phyloP scores from a whole-genome alignment of 2,329 filamentous ascomycete species.

The Neopestalotiopsis sp. region DNA sequence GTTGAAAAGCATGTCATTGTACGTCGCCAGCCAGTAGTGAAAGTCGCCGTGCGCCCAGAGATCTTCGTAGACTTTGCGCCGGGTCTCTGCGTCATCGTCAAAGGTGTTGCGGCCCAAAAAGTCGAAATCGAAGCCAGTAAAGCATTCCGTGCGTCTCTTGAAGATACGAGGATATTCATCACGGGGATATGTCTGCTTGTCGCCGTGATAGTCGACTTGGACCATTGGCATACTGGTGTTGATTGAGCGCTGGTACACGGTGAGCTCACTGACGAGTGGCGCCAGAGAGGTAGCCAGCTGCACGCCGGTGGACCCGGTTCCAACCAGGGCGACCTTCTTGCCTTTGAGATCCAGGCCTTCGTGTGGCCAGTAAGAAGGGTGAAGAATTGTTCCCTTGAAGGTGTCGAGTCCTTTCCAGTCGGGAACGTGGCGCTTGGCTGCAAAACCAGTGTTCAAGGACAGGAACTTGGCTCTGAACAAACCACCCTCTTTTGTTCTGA shows the following conservation, averaged over 20 bases:
- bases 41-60: conserved; percentile 58
- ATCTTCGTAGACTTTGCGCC: conserved; percentile 50
- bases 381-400: conserved; percentile 63
- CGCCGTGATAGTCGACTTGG: conserved; percentile 45
- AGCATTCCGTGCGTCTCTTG: conserved; percentile 53
- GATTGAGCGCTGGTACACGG: conserved; percentile 68
- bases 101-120: conserved; percentile 58
- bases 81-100: conserved; percentile 53
- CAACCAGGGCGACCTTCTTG: conserved; percentile 66
- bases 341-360: conserved; percentile 56
- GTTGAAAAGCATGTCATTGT: conserved; percentile 54
- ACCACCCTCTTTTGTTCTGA: conserved; percentile 46
- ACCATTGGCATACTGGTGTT: conserved; percentile 68
- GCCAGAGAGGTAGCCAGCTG: conserved; percentile 66
- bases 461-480: conserved; percentile 47
- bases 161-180: conserved; percentile 56
- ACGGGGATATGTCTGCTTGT: conserved; percentile 47
- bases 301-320: conserved; percentile 66
- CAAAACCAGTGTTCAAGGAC: conserved; percentile 50
- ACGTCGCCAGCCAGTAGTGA: conserved; percentile 55
- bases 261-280: conserved; percentile 52
- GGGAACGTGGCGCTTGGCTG: conserved; percentile 51
- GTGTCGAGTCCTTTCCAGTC: conserved; percentile 51
- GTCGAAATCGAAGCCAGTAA: conserved; percentile 63
- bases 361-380: conserved; percentile 64